A percentile compares a stretch with the other conserved stretches of the same genome.
These are phyloP conservation scores for Apophysomyces variabilis DNA, from an alignment of 371 early-diverging fungal species.

Conservation along the genomic window DNA sequence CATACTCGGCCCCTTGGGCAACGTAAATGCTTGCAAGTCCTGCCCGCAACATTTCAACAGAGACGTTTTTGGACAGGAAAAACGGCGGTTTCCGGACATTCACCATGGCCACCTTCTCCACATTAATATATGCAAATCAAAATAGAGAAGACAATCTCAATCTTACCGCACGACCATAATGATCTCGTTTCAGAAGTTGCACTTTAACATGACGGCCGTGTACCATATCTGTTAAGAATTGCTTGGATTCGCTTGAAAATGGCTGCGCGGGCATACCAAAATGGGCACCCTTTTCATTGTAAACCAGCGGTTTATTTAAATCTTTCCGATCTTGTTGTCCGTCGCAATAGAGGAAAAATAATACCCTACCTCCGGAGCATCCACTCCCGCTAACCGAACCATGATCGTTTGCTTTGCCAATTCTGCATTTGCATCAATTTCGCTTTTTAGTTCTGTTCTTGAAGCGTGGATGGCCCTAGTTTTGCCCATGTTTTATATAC, in stretches of 20 bases:
- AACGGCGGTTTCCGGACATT: slow-evolving; percentile 53
- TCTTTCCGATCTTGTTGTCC: background rate
- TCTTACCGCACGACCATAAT: slow-evolving; percentile 71
- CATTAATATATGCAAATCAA: background rate
- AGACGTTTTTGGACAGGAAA: slow-evolving; percentile 62
- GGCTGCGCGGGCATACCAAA: slow-evolving; percentile 81
- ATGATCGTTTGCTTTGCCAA: slow-evolving; percentile 65
- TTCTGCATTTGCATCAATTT: slow-evolving; percentile 25
- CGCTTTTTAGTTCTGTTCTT: no score
- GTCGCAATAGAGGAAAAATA: background rate
- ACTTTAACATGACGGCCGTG: slow-evolving; percentile 57
- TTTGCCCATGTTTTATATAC: slow-evolving; percentile 18
- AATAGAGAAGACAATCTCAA: background rate
- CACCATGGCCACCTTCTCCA: slow-evolving; percentile 63
- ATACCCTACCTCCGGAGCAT: slow-evolving; percentile 74
- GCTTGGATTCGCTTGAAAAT: slow-evolving; percentile 62
- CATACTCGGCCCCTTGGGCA: slow-evolving; percentile 74
- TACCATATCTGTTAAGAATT: slow-evolving; percentile 55
- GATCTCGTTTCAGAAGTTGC: slow-evolving; percentile 62
- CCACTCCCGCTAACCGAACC: slow-evolving; percentile 77
- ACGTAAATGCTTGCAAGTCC: slow-evolving; percentile 75
- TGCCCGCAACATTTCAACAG: slow-evolving; percentile 66
- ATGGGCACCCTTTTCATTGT: slow-evolving; percentile 47
- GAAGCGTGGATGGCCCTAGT: background rate
- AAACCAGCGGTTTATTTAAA: no score